Conservation (phyloP, 306 rosid genomes). For the Ormosia emarginata region DNA sequence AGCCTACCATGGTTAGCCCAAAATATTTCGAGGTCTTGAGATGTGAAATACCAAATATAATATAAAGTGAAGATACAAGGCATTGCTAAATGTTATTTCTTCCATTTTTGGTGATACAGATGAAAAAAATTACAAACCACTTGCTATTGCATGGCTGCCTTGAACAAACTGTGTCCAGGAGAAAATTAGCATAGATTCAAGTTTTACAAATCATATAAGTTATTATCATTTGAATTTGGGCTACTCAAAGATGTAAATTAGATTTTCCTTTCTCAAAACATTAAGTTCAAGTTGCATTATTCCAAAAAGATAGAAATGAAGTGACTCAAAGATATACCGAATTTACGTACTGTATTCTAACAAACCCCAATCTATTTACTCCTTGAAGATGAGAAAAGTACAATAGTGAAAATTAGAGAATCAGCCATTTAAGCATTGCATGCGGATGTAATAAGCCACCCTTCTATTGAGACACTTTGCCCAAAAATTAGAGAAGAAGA, state of each 20-base stretch:
- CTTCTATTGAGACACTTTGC: background rate
- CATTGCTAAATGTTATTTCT: background rate
- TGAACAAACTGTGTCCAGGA: background rate
- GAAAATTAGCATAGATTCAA: background rate
- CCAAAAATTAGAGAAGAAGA: background rate
- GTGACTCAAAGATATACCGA: background rate
- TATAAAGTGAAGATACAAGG: background rate
- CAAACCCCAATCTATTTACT: background rate
- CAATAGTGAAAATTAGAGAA: background rate
- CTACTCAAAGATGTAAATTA: background rate
- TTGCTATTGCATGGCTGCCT: background rate
- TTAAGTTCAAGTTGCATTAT: background rate
- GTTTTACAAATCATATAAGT: background rate
- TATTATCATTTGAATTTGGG: background rate
- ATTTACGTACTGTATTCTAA: background rate
- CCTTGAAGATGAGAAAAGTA: background rate
- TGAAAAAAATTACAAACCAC: background rate
- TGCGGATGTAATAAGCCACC: background rate
- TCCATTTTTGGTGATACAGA: background rate
- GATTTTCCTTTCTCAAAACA: background rate
- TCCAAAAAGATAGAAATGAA: background rate
- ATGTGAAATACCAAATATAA: conserved; percentile 3
- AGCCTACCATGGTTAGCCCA: background rate
- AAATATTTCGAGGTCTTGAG: background rate
- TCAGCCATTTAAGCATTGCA: background rate